A percentile compares a stretch with the other conserved stretches of the same genome.
Evolutionary conservation across 106 monocot genomes (phyloP).

Genomic region (Dendrobium officinale): DNA sequence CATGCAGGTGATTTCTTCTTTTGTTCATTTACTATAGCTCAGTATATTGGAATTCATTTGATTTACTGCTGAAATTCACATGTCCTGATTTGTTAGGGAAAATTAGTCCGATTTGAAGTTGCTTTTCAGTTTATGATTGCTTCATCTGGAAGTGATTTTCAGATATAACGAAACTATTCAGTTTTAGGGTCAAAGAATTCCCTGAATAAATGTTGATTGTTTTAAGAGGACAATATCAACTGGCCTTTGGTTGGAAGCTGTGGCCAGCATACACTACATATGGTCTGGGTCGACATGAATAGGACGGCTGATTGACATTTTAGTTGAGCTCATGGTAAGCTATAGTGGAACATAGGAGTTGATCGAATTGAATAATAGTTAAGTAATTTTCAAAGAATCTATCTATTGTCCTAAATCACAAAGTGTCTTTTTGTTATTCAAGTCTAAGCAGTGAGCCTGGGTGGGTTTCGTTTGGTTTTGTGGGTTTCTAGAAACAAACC

Average conservation of each 20-base stretch:
- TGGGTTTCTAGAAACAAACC: too few relatives aligned
- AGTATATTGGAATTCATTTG: too few relatives aligned
- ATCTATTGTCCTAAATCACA: neutral
- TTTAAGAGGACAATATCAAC: neutral
- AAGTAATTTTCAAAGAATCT: neutral
- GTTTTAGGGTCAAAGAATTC: too few relatives aligned
- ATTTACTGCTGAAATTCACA: neutral
- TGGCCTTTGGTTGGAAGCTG: neutral
- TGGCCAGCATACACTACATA: neutral
- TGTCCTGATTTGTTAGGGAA: neutral
- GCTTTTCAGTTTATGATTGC: neutral
- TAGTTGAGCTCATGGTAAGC: neutral
- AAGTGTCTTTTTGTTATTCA: neutral
- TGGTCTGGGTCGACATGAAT: neutral
- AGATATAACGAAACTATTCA: too few relatives aligned
- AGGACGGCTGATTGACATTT: neutral
- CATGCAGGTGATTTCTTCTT: neutral
- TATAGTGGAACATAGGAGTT: neutral
- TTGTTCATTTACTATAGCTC: neutral
- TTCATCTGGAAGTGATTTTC: too few relatives aligned
- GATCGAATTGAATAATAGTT: neutral
- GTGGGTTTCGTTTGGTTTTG: too few relatives aligned
- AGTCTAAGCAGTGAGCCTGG: neutral
- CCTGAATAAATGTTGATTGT: neutral
- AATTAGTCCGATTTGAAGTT: neutral